Evolutionary conservation across 78 protist species (phyloP), one percentile per base, ranked within the genome.

Genomic region (Goniomonas avonlea): DNA sequence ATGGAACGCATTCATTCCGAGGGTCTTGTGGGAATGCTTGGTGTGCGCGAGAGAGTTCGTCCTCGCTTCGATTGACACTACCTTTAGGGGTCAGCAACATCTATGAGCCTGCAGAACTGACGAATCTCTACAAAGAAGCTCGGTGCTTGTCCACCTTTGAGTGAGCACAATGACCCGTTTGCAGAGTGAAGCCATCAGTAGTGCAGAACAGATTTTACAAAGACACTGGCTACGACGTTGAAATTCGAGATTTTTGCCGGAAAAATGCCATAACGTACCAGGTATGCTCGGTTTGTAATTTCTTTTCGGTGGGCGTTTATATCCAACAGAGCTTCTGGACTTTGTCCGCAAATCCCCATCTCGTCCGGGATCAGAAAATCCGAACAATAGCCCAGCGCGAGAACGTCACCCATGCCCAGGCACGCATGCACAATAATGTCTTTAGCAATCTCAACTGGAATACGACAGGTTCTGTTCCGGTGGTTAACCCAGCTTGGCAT

Each of bases 151-250:
- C n/a, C n/a, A n/a, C n/a, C n/a, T n/a, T n/a, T n/a, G n/a, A n/a
- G n/a, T n/a, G n/a, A n/a, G n/a, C n/a, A n/a, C n/a, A n/a, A n/a
- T n/a, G n/a, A n/a, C n/a, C n/a, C n/a, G n/a, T n/a, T n/a, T n/a
- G n/a, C n/a, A n/a, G n/a, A n/a, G 65, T 56, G 65, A 56, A 56
- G 32, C 65, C 65, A 3, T 20, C 65, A 34, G 65, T 56, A 29
- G 32, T 56, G 32, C 65, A 56, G 32, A 56, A 56, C 65, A 56
- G 65, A 23, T 56, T 56, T 34, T 56, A 56, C 65, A 56, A 56
- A 17, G 65, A 56, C 65, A 56, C 38, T 5, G 65, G 34, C 18
- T 56, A 56, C 21, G 65, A 56, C 65, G 34, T 27, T 11, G 65
- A 56, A 5, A 11, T 56, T 29, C 65, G 65, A 20, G 21, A 21